These are phyloP conservation scores for Trapa incisa DNA, from an alignment of 345 rosid genomes.

Conservation along the genomic window DNA sequence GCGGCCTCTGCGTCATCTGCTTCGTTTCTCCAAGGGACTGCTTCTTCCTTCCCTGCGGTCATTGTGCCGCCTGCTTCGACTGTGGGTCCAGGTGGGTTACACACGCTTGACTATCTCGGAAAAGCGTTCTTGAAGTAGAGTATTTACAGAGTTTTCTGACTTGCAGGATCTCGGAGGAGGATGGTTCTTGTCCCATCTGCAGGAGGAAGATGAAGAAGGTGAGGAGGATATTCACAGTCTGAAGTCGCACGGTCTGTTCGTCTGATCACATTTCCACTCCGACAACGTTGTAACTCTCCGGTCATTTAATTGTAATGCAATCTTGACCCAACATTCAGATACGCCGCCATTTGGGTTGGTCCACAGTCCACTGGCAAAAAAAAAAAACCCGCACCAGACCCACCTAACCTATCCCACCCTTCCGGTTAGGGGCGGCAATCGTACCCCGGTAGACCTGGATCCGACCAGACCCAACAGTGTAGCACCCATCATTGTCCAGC, in stretches of 20 bases:
- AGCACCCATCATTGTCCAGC: background rate
- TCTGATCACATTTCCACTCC: background rate
- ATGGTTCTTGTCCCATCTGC: constrained; percentile 44
- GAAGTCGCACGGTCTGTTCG: background rate
- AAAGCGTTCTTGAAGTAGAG: background rate
- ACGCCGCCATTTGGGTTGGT: too few relatives aligned
- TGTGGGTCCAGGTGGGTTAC: constrained; percentile 40
- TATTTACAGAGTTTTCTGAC: background rate
- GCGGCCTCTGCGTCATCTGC: constrained; percentile 28
- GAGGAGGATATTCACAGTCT: constrained; percentile 41
- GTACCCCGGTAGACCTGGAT: too few relatives aligned
- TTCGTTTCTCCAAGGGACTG: constrained; percentile 39
- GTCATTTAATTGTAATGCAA: too few relatives aligned
- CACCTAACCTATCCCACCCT: too few relatives aligned
- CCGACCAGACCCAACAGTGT: too few relatives aligned
- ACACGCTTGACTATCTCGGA: background rate
- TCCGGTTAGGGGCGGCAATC: too few relatives aligned
- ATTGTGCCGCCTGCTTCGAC: constrained; percentile 42
- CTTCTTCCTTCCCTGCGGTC: constrained; percentile 70
- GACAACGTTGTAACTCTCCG: too few relatives aligned
- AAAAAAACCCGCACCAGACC: too few relatives aligned
- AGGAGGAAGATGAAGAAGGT: constrained; percentile 46
- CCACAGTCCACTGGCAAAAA: too few relatives aligned
- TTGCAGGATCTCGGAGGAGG: constrained; percentile 42
- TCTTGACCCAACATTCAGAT: too few relatives aligned